Conservation (phyloP, 164 flowering plant genomes). For the Euptelea pleiosperma region DNA sequence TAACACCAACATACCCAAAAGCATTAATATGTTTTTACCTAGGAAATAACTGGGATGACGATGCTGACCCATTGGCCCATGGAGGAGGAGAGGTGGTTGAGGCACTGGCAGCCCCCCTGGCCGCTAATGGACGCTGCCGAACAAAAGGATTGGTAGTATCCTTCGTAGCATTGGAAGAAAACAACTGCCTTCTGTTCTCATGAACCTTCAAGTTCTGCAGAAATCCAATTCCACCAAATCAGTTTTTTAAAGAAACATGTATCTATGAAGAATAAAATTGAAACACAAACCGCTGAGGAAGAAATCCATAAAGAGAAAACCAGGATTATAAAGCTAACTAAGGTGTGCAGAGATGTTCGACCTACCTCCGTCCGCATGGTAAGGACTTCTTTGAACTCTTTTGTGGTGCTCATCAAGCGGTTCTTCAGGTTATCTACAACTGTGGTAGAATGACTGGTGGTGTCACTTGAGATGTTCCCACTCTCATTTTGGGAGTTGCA, state of each 20-base stretch:
- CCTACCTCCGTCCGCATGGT: conserved; percentile 93
- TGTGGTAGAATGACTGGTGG: conserved; percentile 83
- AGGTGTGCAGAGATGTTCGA: not conserved
- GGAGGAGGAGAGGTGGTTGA: conserved; percentile 66
- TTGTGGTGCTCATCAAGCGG: conserved; percentile 89
- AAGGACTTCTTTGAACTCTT: conserved; percentile 97
- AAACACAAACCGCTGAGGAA: not conserved
- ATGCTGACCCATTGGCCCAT: conserved; percentile 71
- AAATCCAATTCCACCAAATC: conserved; percentile 10
- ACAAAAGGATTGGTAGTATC: conserved; percentile 86
- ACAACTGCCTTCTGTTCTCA: conserved; percentile 88
- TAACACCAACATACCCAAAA: not conserved
- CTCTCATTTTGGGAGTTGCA: conserved; percentile 77
- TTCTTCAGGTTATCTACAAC: conserved; percentile 92
- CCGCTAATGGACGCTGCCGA: conserved; percentile 87
- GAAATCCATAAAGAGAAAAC: not conserved
- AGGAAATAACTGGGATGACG: conserved; percentile 61
- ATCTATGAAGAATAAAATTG: not conserved
- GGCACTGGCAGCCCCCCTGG: conserved; percentile 47
- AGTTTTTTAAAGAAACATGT: conserved; percentile 2
- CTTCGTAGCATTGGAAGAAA: conserved; percentile 69
- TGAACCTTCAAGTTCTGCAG: conserved; percentile 82
- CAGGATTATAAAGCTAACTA: not conserved
- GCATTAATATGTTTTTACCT: conserved; percentile 30
- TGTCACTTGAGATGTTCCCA: conserved; percentile 69